Evolutionary conservation across 2,329 filamentous ascomycete species (phyloP).

Genomic region (Zymoseptoria brevis): DNA sequence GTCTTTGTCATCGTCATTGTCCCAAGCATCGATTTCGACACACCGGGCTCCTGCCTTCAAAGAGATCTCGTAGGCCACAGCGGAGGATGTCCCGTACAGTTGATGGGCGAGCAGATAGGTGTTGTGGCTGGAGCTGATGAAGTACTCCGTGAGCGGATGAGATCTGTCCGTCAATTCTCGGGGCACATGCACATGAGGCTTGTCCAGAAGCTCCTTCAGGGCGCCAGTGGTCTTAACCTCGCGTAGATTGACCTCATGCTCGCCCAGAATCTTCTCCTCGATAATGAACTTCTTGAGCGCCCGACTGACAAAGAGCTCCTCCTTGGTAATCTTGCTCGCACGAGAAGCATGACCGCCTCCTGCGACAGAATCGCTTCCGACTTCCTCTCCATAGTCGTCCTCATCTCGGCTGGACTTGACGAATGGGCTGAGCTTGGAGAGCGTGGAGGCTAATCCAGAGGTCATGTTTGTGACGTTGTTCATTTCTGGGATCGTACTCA

Average conservation of each 20-base stretch:
- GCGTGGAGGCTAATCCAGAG: constrained; percentile 18
- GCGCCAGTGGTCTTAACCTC: constrained; percentile 38
- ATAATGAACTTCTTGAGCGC: constrained; percentile 50
- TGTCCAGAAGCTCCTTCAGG: constrained; percentile 47
- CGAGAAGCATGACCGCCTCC: constrained; percentile 53
- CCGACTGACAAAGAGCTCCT: constrained; percentile 51
- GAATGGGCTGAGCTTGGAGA: constrained; percentile 38
- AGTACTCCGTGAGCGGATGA: constrained; percentile 60
- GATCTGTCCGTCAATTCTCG: constrained; percentile 48
- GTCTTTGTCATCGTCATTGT: constrained; percentile 50
- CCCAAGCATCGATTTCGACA: constrained; percentile 69
- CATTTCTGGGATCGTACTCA: not conserved
- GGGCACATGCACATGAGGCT: constrained; percentile 52
- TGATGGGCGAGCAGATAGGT: constrained; percentile 65
- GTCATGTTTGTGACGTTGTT: constrained; percentile 3
- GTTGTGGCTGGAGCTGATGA: constrained; percentile 65
- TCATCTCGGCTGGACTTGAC: constrained; percentile 33
- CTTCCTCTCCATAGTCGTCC: constrained; percentile 48
- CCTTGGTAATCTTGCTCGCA: constrained; percentile 41
- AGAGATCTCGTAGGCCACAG: constrained; percentile 55
- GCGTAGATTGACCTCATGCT: constrained; percentile 27
- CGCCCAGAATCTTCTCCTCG: constrained; percentile 44
- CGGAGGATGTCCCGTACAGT: constrained; percentile 56
- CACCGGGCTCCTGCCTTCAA: constrained; percentile 58
- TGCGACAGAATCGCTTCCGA: constrained; percentile 44